These are phyloP conservation scores for Aureobasidium leucospermi DNA, from an alignment of 2,329 filamentous ascomycete species.

Conservation along the genomic window DNA sequence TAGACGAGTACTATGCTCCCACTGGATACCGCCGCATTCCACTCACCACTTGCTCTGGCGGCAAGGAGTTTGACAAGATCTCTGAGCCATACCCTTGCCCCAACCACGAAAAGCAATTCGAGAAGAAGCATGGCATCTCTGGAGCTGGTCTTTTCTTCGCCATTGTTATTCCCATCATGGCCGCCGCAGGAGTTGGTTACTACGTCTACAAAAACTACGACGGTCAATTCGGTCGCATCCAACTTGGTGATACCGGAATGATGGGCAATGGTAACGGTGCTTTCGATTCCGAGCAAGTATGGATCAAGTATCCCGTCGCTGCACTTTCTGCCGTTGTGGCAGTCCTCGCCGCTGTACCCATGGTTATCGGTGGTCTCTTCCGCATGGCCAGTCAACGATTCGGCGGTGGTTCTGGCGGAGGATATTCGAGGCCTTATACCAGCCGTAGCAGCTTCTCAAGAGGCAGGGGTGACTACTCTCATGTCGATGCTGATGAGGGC, in stretches of 20 bases:
- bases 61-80: slow-evolving; percentile 64
- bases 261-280: slow-evolving; percentile 27
- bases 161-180: slow-evolving; percentile 64
- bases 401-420: slow-evolving; percentile 39
- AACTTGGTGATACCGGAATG: slow-evolving; percentile 60
- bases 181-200: slow-evolving; percentile 69
- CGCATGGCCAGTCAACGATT: slow-evolving; percentile 47
- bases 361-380: slow-evolving; percentile 68
- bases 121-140: slow-evolving; percentile 62
- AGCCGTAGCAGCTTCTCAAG: slow-evolving; percentile 84
- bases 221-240: slow-evolving; percentile 81
- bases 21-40: slow-evolving; percentile 87
- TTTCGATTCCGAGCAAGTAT: slow-evolving; percentile 64
- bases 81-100: slow-evolving; percentile 58
- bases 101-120: slow-evolving; percentile 74
- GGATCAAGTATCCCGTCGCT: slow-evolving; percentile 67
- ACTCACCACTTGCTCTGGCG: slow-evolving; percentile 76
- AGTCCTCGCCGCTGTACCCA: slow-evolving; percentile 48
- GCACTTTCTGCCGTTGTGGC: slow-evolving; percentile 49
- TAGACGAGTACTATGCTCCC: slow-evolving; percentile 71
- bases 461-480: slow-evolving; percentile 76
- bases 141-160: slow-evolving; percentile 78
- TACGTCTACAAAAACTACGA: slow-evolving; percentile 81
- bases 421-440: slow-evolving; percentile 64
- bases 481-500: slow-evolving; percentile 88